Percentiles rank a stretch among this genome's conserved stretches.
These are phyloP conservation scores for Aspergillus thermomutatus DNA, from an alignment of 2,329 filamentous ascomycete genomes.

Conservation along the genomic window DNA sequence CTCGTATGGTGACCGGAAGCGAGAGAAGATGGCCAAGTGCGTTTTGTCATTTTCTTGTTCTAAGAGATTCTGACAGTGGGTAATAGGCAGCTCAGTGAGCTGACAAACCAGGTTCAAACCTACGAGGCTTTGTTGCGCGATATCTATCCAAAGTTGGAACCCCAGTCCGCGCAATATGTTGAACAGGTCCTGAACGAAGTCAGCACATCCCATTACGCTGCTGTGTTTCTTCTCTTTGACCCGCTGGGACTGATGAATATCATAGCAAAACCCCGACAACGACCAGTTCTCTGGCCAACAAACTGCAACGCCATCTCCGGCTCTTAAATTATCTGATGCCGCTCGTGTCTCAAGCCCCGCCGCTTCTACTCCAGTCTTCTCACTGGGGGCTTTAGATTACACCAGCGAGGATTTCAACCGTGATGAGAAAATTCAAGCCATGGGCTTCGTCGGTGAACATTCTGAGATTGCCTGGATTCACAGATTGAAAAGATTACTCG, in stretches of 20 bases:
- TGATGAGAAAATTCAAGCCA: constrained; percentile 35
- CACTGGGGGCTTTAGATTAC: constrained; percentile 36
- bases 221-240: neutral
- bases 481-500: constrained; percentile 36
- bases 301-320: constrained; percentile 9
- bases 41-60: constrained; percentile 10
- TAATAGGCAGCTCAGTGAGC: constrained; percentile 37
- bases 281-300: constrained; percentile 9
- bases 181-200: constrained; percentile 35
- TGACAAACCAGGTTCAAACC: constrained; percentile 34
- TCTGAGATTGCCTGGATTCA: constrained; percentile 45
- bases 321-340: constrained; percentile 8
- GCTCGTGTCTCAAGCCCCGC: constrained; percentile 11
- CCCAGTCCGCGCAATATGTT: constrained; percentile 31
- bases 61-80: constrained; percentile 9
- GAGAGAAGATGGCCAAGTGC: constrained; percentile 43
- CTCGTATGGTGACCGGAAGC: constrained; percentile 44
- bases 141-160: constrained; percentile 31
- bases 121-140: constrained; percentile 35
- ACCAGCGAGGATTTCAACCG: constrained; percentile 44
- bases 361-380: constrained; percentile 19
- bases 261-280: constrained; percentile 11
- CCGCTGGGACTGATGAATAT: constrained; percentile 3
- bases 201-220: constrained; percentile 12
- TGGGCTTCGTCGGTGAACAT: constrained; percentile 44